Percentiles rank a stretch among this genome's conserved stretches.
phyloP scores from a whole-genome alignment of 2,329 filamentous ascomycete species.

The Cytospora leucostoma region DNA sequence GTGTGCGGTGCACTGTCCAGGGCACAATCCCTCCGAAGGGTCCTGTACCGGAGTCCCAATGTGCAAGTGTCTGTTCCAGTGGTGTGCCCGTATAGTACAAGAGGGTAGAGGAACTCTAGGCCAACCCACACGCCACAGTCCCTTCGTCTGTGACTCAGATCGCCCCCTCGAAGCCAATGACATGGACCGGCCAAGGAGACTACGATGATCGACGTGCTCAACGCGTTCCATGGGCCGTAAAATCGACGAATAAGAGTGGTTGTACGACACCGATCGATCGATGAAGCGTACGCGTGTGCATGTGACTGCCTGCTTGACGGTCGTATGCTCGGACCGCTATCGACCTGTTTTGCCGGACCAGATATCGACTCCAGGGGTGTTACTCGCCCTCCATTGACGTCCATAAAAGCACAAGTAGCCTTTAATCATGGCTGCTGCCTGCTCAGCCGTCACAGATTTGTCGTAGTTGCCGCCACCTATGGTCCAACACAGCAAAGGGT shows the following conservation, averaged over 20 bases:
- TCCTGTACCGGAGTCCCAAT: neutral
- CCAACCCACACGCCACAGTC: neutral
- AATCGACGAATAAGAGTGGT: neutral
- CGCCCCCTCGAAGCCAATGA: neutral
- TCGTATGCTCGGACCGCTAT: neutral
- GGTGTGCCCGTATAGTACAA: constrained; percentile 10
- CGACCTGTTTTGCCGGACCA: neutral
- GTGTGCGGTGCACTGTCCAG: constrained; percentile 5
- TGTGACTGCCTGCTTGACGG: constrained; percentile 13
- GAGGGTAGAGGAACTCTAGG: neutral
- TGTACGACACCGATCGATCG: neutral
- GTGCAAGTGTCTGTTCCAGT: neutral
- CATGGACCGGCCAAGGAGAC: neutral
- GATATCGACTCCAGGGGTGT: neutral
- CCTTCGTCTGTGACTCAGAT: constrained; percentile 3
- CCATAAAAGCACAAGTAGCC: neutral
- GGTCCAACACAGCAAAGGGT: constrained; percentile 5
- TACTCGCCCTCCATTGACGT: neutral
- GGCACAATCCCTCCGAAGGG: neutral
- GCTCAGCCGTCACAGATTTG: neutral
- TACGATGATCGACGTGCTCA: neutral
- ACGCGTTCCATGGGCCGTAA: neutral
- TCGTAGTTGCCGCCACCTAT: neutral
- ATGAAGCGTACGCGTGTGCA: constrained; percentile 6
- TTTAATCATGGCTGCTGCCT: constrained; percentile 1